Evolutionary conservation across 1,284 basidiomycete species (phyloP), one percentile per base, ranked within the genome.

Genomic region (Tilletiopsis washingtonensis): DNA sequence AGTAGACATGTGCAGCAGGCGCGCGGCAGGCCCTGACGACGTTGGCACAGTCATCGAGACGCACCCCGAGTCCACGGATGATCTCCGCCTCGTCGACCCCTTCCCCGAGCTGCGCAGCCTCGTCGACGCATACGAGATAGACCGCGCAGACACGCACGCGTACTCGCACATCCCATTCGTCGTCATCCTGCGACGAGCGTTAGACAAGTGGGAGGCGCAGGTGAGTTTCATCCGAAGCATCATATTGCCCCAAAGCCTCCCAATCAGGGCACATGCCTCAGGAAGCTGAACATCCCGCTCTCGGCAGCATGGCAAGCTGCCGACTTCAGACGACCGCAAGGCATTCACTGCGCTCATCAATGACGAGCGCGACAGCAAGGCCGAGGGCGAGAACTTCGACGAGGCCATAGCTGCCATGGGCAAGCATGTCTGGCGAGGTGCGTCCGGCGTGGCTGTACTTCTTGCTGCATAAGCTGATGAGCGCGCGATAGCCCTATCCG

Each of bases 371-470:
- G 77, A 82, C 81, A 62, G 79, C 53, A 88, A 89, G 63, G 66
- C 76, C 0, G 93, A 98, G 73, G 88, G 93, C 65, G 93, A 98
- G 76, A 97, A 97, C 76, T 90, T 91, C 71, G 91, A 96, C 60
- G 70, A 71, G 43, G 67, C 67, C 0, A 23, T 64, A 21, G 55
- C 65, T 7, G 67, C 69, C 1, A 36, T 69, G 4, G 66, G 61
- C 11, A 61, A 60, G 49, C 66, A 70, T 37, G 43, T 71, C 9
- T 71, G 69, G 69, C 56, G 69, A 11, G n/a, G n/a, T n/a, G n/a
- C n/a, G n/a, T n/a, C n/a, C n/a, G n/a, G n/a, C n/a, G n/a, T n/a
- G n/a, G n/a, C n/a, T n/a, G n/a, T n/a, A n/a, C 67, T 67, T 5
- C 36, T 66, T 19, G 54, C 57, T 21, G 36, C 14, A 9, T 19